Evolutionary conservation across 495 filamentous ascomycete species (phyloP).

Genomic region (Tuber brumale): DNA sequence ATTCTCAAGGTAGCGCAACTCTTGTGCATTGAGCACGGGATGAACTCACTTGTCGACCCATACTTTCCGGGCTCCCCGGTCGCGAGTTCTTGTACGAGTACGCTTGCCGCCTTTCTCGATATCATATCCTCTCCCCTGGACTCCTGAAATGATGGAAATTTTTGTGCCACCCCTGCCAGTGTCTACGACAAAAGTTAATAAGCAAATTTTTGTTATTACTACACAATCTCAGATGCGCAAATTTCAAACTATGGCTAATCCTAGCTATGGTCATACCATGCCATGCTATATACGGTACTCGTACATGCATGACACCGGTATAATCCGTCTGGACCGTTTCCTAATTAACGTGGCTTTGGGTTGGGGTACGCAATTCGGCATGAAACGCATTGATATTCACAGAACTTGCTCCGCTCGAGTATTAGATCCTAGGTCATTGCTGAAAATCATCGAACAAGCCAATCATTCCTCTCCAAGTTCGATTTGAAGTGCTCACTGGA

Average conservation of each 20-base stretch:
- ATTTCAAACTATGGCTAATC: no score
- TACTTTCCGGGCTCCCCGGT: background rate
- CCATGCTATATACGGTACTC: background rate
- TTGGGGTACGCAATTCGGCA: background rate
- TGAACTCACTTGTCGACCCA: background rate
- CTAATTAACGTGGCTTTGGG: background rate
- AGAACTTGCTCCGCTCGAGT: background rate
- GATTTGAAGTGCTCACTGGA: background rate
- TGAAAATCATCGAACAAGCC: background rate
- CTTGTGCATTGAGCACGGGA: background rate
- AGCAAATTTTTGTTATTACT: no score
- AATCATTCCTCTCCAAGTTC: background rate
- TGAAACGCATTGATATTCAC: background rate
- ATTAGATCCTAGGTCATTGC: background rate
- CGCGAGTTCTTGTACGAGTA: background rate
- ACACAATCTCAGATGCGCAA: no score
- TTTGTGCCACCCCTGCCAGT: no score
- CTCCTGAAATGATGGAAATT: no score
- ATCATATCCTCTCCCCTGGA: background rate
- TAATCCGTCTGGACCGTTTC: background rate
- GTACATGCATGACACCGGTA: background rate
- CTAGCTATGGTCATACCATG: background rate
- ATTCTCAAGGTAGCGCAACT: background rate
- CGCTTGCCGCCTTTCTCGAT: background rate
- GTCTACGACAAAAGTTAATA: no score